Evolutionary conservation across 345 rosid species (phyloP), one percentile per base, ranked within the genome.

Genomic region (Sisymbrium irio): DNA sequence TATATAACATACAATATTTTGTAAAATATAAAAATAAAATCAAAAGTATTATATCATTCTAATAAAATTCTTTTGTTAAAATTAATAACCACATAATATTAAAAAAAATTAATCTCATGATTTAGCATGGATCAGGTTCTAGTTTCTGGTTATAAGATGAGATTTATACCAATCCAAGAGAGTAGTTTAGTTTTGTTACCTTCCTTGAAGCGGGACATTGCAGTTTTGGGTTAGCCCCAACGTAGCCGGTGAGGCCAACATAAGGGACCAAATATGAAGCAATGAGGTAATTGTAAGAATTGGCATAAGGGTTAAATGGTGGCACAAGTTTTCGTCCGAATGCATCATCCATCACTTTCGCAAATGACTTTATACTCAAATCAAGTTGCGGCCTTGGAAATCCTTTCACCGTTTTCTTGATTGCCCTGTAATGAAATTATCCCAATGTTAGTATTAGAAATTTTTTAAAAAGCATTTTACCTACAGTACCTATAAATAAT

Each of bases 221-320:
- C 13, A 93, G 90, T 40, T 79, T 83, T 2, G 91, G 81, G 49
- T 80, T 91, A 12, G 92, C 90, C n/a, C 94, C 97, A 39, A 85
- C 97, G 58, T 89, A 88, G 6, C 94, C 96, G 0, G 92, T 88
- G 67, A 91, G 94, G 12, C 93, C 94, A 58, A 89, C 90, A 28
- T 91, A 93, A 54, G 96, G 98, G 41, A 93, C 75, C 19, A 85
- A n/a, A 72, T 85, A 91, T 41, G 91, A 89, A 40, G 97, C 94
- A 27, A 93, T 65, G 28, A 91, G 91, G 73, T 65, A 91, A 68
- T 89, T 87, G 17, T 82, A 53, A 11, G 81, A 57, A 70, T 72
- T 83, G 54, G 79, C 84, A 55, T 89, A 94, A 18, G 96, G 91
- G 54, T 94, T 82, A 32, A 91, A 94, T 10, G 93, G 88, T 11